These are phyloP conservation scores for Saussurea involucrata DNA, from an alignment of 129 eudicot species.

Conservation along the genomic window DNA sequence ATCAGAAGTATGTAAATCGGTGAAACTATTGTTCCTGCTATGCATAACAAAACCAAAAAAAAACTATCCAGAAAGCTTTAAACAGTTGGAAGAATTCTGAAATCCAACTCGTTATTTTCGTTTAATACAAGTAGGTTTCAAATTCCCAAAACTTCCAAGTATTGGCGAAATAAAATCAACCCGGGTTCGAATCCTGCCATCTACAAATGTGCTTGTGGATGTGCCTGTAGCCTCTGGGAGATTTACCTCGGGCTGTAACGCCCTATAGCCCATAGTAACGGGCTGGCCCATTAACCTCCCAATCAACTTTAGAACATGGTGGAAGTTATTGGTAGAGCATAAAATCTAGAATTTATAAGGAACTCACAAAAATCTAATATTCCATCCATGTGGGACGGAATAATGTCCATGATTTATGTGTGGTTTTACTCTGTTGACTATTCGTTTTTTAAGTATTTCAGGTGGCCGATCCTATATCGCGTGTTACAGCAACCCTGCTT, in stretches of 20 bases:
- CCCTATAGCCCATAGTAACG: no score
- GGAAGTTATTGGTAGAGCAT: no score
- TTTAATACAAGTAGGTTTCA: background rate
- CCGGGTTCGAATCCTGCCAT: no score
- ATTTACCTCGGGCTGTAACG: no score
- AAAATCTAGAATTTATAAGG: no score
- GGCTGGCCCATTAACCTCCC: no score
- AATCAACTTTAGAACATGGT: no score
- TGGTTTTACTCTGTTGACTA: conserved; percentile 10
- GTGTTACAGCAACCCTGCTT: conserved; percentile 11
- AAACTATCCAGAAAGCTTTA: background rate
- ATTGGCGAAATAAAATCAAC: background rate
- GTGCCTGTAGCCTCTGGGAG: no score
- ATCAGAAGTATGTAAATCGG: background rate
- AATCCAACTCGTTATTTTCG: background rate
- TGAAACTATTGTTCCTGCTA: background rate
- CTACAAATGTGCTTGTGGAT: no score
- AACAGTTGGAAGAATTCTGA: background rate
- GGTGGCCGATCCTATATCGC: background rate
- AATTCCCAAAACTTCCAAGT: background rate
- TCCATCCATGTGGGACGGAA: background rate
- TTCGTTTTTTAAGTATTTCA: conserved; percentile 5
- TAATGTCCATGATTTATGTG: background rate
- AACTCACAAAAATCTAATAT: no score
- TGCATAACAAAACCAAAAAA: background rate